Percentiles rank a stretch among this genome's conserved stretches.
phyloP scores from a whole-genome alignment of 495 filamentous ascomycete species.

The Trichoderma reesei region DNA sequence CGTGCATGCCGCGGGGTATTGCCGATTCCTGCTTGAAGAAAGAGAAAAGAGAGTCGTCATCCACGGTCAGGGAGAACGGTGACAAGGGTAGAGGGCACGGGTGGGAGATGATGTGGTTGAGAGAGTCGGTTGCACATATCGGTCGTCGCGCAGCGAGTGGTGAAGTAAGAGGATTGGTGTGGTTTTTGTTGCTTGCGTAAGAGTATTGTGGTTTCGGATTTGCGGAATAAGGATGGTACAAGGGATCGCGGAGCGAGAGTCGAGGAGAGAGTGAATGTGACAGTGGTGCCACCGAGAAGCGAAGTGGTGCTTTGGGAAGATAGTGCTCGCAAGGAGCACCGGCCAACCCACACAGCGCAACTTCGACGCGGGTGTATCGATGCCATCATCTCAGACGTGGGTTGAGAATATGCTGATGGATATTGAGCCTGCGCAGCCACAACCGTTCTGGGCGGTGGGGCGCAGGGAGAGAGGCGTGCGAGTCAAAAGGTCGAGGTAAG shows the following conservation, averaged over 20 bases:
- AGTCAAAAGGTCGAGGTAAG: not conserved
- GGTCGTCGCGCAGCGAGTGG: not conserved
- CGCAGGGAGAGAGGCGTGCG: not conserved
- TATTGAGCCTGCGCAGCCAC: not conserved
- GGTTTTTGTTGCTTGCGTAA: not conserved
- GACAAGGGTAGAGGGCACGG: not conserved
- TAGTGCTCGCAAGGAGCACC: not conserved
- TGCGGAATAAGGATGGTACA: not conserved
- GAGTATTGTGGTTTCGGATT: not conserved
- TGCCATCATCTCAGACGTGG: not conserved
- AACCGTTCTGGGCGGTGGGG: too few species aligned
- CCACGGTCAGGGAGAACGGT: not conserved
- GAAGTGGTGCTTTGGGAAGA: not conserved
- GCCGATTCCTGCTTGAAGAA: not conserved
- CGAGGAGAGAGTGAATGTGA: constrained; percentile 1
- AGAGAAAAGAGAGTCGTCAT: not conserved
- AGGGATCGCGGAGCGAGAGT: not conserved
- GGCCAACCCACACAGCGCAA: not conserved
- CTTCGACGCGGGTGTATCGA: not conserved
- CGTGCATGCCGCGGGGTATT: not conserved
- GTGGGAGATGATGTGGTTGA: not conserved
- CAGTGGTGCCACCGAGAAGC: not conserved
- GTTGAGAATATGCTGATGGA: constrained; percentile 1
- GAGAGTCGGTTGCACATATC: not conserved
- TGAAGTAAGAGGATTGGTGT: constrained; percentile 1